Evolutionary conservation across 495 filamentous ascomycete genomes (phyloP), one percentile per base, ranked within the genome.

Genomic region (Choiromyces venosus): DNA sequence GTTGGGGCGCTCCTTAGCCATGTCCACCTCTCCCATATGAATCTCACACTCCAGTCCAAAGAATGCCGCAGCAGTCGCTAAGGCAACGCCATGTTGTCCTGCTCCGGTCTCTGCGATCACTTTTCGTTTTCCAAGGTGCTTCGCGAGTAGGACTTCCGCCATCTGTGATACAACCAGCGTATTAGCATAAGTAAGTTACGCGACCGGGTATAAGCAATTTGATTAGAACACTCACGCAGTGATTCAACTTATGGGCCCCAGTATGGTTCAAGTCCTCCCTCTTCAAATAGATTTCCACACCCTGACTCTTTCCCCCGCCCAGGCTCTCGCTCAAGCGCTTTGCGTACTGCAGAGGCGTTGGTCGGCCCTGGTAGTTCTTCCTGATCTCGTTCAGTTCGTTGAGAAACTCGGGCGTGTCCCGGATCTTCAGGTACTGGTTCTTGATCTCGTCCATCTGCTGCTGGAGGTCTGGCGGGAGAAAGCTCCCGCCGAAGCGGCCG

Each of bases 181-280:
- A 37, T 14, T 9, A 14, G 44, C 21, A 46, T 61, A 0, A n/a
- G 35, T 77, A 35, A 77, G 65, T 38, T 19, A 40, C 19, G 18
- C 37, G 18, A 29, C 36, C 18, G 7, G 33, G 25, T 40, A 16
- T 37, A 25, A 37, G 76, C 75, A 81, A 68, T 71, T n/a, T 39
- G 29, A 21, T n/a, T 38, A n/a, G 44, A 66, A 18, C 35, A 74
- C 67, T 70, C 46, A 76, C 74, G 19, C 71, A 72, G 40, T 74
- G 71, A n/a, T 80, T 80, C 4, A 76, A 56, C 52, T 78, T 78
- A 83, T 85, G 84, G 80, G 84, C 67, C 79, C 84, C 73, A 78
- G 84, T 75, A 67, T 79, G 76, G 64, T 79, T 78, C 39, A 78
- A 46, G 61, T 78, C 76, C 52, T 78, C 76, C 21, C 76, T 70